A percentile compares a stretch with the other conserved stretches of the same genome.
Conservation (phyloP, 163 green algal species). For the Picocystis sp. region DNA sequence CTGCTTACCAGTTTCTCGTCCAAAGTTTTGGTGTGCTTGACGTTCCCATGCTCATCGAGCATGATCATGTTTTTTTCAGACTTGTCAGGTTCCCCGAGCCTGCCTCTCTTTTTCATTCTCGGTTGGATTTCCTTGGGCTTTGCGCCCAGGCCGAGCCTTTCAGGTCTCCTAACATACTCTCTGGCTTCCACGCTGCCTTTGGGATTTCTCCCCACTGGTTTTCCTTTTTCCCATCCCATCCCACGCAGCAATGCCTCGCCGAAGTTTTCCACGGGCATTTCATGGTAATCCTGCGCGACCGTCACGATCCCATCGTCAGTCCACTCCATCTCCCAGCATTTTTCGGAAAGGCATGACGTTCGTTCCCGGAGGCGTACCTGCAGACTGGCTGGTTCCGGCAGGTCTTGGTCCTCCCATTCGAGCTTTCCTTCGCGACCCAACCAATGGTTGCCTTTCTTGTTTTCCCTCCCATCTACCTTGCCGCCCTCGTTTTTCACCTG, state of each 20-base stretch:
- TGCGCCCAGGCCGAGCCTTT: constrained; percentile 73
- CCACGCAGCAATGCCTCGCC: constrained; percentile 79
- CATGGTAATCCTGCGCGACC: constrained; percentile 49
- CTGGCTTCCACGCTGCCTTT: constrained; percentile 32
- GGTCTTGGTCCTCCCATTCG: too few species aligned
- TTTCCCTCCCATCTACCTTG: too few species aligned
- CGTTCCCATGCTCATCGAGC: constrained; percentile 51
- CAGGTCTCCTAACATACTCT: constrained; percentile 53
- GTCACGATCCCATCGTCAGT: neutral
- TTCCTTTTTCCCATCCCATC: constrained; percentile 80
- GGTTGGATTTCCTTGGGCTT: constrained; percentile 25
- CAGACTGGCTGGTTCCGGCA: too few species aligned
- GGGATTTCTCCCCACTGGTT: constrained; percentile 51
- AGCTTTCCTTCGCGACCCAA: too few species aligned
- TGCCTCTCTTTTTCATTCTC: constrained; percentile 36
- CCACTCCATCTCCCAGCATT: too few species aligned
- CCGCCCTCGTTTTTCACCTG: too few species aligned
- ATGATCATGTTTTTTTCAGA: constrained; percentile 34
- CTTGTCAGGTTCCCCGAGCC: constrained; percentile 36
- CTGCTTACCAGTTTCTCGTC: constrained; percentile 60
- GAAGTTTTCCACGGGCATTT: constrained; percentile 89
- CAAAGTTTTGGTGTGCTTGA: constrained; percentile 42
- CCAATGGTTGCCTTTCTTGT: too few species aligned
- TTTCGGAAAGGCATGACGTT: too few species aligned
- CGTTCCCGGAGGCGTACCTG: too few species aligned